Evolutionary conservation across 164 flowering plant genomes (phyloP).

Genomic region (Stephania cephalantha): DNA sequence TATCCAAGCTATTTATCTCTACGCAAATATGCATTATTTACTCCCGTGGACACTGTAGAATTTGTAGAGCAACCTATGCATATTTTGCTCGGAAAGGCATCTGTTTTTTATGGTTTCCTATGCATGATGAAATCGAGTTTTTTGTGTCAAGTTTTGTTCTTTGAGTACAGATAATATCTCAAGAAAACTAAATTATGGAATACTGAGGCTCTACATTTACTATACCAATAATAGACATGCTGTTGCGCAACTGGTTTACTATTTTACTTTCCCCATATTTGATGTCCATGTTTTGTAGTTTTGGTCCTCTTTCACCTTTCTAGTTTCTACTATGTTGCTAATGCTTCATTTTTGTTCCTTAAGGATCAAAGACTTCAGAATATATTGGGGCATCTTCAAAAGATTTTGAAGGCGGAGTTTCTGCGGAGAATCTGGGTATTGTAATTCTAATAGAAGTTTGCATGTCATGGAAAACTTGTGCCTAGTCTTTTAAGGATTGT

Average conservation of each 20-base stretch:
- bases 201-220: neutral
- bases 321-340: neutral
- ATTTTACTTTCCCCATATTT: neutral
- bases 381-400: constrained; percentile 71
- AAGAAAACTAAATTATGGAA: neutral
- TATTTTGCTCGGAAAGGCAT: neutral
- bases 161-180: neutral
- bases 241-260: neutral
- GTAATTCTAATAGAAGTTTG: constrained; percentile 13
- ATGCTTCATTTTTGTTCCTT: constrained; percentile 1
- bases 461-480: neutral
- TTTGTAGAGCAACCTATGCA: neutral
- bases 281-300: neutral
- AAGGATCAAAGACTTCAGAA: constrained; percentile 51
- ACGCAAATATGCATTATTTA: neutral
- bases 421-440: constrained; percentile 71
- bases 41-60: neutral
- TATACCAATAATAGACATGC: neutral
- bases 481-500: too few species aligned
- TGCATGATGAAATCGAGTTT: neutral
- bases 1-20: neutral
- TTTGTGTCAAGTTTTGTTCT: neutral
- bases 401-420: constrained; percentile 73
- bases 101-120: neutral
- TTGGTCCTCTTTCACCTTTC: neutral